Evolutionary conservation across 2,329 filamentous ascomycete species (phyloP).

Genomic region (Stachybotrys chlorohalonatus): DNA sequence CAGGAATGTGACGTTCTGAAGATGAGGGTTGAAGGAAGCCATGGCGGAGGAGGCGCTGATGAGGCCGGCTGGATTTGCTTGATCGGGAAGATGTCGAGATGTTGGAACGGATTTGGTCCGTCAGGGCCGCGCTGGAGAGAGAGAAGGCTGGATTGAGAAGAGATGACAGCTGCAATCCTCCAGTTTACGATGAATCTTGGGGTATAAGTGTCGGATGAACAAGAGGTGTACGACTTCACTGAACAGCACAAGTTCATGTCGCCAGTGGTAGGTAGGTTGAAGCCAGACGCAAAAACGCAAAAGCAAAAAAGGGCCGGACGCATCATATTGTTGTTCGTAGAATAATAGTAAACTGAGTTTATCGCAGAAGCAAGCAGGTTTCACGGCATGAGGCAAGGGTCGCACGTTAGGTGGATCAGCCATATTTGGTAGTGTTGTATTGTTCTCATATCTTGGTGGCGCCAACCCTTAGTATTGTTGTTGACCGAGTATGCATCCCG

Average conservation of each 20-base stretch:
- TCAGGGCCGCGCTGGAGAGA: no score
- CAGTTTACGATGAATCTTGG: background rate
- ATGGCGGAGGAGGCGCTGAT: conserved; percentile 7
- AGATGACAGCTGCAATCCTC: background rate
- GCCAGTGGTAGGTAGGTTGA: background rate
- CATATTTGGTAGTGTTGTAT: conserved; percentile 15
- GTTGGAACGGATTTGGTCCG: no score
- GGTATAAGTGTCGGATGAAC: background rate
- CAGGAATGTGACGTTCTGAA: conserved; percentile 26
- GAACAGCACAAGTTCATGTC: no score
- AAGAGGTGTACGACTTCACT: no score
- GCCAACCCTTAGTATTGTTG: conserved; percentile 23
- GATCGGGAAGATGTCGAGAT: no score
- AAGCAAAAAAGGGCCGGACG: background rate
- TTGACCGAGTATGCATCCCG: background rate
- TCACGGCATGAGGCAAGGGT: conserved; percentile 10
- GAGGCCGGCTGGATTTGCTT: background rate
- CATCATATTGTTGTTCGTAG: conserved; percentile 10
- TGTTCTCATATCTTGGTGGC: conserved; percentile 21
- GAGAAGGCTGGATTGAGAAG: background rate
- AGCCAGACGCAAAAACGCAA: background rate
- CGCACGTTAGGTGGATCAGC: conserved; percentile 6
- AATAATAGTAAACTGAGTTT: conserved; percentile 7
- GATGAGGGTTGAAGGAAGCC: conserved; percentile 22
- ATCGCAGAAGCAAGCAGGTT: conserved; percentile 7